Evolutionary conservation across 768 basidiomycete species (phyloP).

Genomic region (Suillus subluteus): DNA sequence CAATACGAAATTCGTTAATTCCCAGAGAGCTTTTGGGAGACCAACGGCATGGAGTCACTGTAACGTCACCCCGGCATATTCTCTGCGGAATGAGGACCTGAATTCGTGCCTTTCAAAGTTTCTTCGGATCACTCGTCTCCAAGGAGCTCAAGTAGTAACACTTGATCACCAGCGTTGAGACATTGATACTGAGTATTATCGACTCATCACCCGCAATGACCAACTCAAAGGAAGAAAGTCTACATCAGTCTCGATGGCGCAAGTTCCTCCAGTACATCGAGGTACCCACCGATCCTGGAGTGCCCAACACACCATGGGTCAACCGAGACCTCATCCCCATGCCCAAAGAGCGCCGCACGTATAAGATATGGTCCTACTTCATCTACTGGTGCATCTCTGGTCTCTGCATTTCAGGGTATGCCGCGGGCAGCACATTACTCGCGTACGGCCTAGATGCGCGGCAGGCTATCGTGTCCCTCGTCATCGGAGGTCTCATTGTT

Average conservation of each 20-base stretch:
- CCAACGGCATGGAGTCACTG: too few relatives aligned
- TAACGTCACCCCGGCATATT: too few relatives aligned
- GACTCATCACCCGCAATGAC: background rate
- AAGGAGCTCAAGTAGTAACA: too few relatives aligned
- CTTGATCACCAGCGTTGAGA: too few relatives aligned
- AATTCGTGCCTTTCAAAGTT: background rate
- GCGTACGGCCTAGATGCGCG: constrained; percentile 22
- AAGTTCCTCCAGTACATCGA: constrained; percentile 1
- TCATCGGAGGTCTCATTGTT: constrained; percentile 18
- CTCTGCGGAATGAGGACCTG: background rate
- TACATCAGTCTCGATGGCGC: background rate
- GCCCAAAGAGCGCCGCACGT: constrained; percentile 31
- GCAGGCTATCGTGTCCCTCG: constrained; percentile 21
- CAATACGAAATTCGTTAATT: too few relatives aligned
- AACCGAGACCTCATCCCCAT: constrained; percentile 31
- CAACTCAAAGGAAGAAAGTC: background rate
- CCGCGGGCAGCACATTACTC: constrained; percentile 22
- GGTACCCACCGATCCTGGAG: constrained; percentile 1
- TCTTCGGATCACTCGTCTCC: background rate
- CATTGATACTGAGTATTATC: background rate
- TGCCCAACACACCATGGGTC: constrained; percentile 13
- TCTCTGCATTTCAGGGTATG: constrained; percentile 22
- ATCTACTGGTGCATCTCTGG: constrained; percentile 31
- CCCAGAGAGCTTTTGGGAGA: too few relatives aligned
- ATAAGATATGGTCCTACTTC: constrained; percentile 30